phyloP scores from a whole-genome alignment of 345 rosid genomes.

The Eucalyptus pauciflora region DNA sequence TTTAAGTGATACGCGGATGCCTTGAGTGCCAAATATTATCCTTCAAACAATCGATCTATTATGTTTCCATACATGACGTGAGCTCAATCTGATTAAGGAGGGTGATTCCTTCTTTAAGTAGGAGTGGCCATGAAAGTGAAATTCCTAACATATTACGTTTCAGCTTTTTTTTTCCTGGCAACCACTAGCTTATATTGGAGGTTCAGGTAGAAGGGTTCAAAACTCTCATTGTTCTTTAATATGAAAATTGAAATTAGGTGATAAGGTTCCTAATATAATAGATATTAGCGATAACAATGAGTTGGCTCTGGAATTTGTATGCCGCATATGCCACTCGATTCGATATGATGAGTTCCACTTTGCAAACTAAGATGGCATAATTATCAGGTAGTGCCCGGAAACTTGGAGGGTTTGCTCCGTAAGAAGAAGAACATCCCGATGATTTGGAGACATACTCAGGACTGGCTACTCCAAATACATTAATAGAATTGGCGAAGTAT shows the following conservation, averaged over 20 bases:
- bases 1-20: background rate
- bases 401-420: background rate
- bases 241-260: background rate
- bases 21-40: background rate
- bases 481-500: background rate
- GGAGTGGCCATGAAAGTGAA: background rate
- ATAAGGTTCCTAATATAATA: background rate
- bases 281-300: background rate
- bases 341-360: background rate
- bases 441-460: background rate
- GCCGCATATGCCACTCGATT: background rate
- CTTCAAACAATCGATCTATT: background rate
- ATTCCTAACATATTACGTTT: background rate
- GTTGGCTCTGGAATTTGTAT: background rate
- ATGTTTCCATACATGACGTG: background rate
- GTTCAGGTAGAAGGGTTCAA: background rate
- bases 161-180: background rate
- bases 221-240: background rate
- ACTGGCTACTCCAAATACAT: background rate
- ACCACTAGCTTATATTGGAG: background rate
- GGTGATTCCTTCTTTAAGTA: background rate
- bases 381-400: background rate
- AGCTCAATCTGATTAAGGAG: background rate
- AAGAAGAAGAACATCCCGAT: background rate
- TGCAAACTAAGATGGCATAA: background rate